phyloP scores from a whole-genome alignment of 768 basidiomycete species.

The Kwoniella botswanensis region DNA sequence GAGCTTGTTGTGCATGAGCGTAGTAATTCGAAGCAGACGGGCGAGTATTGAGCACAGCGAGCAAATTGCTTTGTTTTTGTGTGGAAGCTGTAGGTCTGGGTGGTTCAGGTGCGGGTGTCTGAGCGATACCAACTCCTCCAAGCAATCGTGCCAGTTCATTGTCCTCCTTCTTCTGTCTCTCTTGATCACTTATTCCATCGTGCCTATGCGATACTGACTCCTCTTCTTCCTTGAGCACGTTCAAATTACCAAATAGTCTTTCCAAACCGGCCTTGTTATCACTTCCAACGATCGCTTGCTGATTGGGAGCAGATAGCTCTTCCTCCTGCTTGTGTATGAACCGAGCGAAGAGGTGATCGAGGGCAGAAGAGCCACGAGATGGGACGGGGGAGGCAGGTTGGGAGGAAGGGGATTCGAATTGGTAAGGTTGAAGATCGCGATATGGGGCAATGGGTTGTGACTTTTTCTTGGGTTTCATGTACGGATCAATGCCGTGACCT shows the following conservation, averaged over 20 bases:
- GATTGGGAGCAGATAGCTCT: slow-evolving; percentile 23
- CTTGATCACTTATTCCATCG: slow-evolving; percentile 10
- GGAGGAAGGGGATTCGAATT: slow-evolving; percentile 31
- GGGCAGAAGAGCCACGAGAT: slow-evolving; percentile 19
- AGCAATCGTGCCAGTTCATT: slow-evolving; percentile 41
- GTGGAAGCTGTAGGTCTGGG: slow-evolving; percentile 13
- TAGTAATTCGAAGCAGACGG: not conserved
- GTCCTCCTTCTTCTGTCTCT: slow-evolving; percentile 38
- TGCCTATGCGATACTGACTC: slow-evolving; percentile 8
- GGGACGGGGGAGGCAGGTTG: not conserved
- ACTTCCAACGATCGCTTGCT: slow-evolving; percentile 14
- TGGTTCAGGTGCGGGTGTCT: slow-evolving; percentile 70
- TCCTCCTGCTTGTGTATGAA: slow-evolving; percentile 47
- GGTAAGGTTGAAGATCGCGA: slow-evolving; percentile 43
- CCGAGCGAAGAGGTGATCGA: slow-evolving; percentile 44
- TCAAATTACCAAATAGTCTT: slow-evolving; percentile 40
- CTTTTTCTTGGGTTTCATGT: slow-evolving; percentile 37
- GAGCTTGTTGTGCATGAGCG: not conserved
- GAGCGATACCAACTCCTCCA: slow-evolving; percentile 70
- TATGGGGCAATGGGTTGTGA: not conserved
- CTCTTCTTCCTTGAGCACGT: slow-evolving; percentile 21
- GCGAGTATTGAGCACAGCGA: slow-evolving; percentile 43
- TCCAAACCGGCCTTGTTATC: slow-evolving; percentile 38
- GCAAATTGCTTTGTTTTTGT: slow-evolving; percentile 36
- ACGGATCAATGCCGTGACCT: slow-evolving; percentile 36